These are phyloP conservation scores for Chlorella sorokiniana DNA, from an alignment of 139 green algal species.

Conservation along the genomic window DNA sequence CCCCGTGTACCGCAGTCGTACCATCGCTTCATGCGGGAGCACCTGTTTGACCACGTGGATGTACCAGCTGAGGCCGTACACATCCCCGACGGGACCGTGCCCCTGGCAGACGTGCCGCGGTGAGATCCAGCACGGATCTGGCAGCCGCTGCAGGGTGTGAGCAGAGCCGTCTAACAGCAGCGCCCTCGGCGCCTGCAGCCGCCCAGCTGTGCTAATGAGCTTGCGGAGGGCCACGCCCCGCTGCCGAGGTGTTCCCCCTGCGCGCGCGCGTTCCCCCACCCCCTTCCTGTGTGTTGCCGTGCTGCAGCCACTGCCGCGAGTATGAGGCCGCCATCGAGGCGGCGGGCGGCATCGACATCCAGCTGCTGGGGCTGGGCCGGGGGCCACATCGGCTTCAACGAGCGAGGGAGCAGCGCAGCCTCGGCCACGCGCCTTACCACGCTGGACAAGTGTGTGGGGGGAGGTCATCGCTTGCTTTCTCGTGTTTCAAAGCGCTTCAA, in stretches of 20 bases:
- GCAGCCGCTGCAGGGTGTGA: neutral
- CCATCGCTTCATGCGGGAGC: conserved; percentile 32
- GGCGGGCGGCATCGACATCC: conserved; percentile 23
- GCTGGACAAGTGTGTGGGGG: neutral
- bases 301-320: conserved; percentile 18
- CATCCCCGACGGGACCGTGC: conserved; percentile 18
- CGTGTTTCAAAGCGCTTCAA: too few relatives aligned
- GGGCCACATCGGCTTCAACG: conserved; percentile 41
- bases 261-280: neutral
- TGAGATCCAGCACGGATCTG: neutral
- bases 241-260: neutral
- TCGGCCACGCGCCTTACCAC: conserved; percentile 16
- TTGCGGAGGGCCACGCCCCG: too few relatives aligned
- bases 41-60: conserved; percentile 38
- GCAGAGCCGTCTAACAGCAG: neutral
- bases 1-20: neutral
- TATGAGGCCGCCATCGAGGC: conserved; percentile 13
- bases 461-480: too few relatives aligned
- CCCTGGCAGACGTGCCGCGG: conserved; percentile 10
- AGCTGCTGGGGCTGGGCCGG: conserved; percentile 31
- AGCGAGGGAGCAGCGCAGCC: conserved; percentile 13
- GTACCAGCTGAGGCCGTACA: conserved; percentile 12
- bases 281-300: too few relatives aligned
- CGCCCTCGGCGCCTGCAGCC: too few relatives aligned
- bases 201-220: too few relatives aligned